Evolutionary conservation across 2,329 filamentous ascomycete species (phyloP).

Genomic region (Trichoderma semiorbis): DNA sequence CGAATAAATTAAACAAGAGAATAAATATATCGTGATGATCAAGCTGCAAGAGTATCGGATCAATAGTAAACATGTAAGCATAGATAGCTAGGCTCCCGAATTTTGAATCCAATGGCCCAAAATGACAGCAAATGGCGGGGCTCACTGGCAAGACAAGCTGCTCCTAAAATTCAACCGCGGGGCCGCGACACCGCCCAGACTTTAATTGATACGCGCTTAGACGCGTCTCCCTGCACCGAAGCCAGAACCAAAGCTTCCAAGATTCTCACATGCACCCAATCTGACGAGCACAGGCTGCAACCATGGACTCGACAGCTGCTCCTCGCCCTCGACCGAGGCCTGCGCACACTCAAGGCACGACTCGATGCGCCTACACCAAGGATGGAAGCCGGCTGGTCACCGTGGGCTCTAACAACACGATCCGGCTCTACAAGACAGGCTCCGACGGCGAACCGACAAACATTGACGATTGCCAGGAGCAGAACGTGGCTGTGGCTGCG

Average conservation of each 20-base stretch:
- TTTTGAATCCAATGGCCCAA: neutral
- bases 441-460: slow-evolving; percentile 90
- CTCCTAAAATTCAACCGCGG: slow-evolving; percentile 23
- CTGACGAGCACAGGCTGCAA: neutral
- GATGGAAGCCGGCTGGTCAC: slow-evolving; percentile 85
- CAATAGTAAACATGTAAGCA: neutral
- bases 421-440: slow-evolving; percentile 87
- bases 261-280: neutral
- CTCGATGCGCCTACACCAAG: slow-evolving; percentile 84
- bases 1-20: neutral
- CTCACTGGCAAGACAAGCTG: neutral
- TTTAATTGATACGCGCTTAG: slow-evolving; percentile 36
- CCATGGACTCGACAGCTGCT: slow-evolving; percentile 34
- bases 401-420: slow-evolving; percentile 88
- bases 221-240: slow-evolving; percentile 36
- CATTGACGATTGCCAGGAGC: slow-evolving; percentile 86
- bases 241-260: neutral
- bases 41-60: neutral
- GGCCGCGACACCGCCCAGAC: slow-evolving; percentile 29
- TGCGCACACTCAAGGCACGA: slow-evolving; percentile 80
- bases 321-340: slow-evolving; percentile 59
- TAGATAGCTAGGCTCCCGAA: neutral
- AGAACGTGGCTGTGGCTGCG: slow-evolving; percentile 75
- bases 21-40: neutral
- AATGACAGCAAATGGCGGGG: neutral